These are phyloP conservation scores for Nicotiana tabacum DNA, from an alignment of 257 asterid species.

Conservation along the genomic window DNA sequence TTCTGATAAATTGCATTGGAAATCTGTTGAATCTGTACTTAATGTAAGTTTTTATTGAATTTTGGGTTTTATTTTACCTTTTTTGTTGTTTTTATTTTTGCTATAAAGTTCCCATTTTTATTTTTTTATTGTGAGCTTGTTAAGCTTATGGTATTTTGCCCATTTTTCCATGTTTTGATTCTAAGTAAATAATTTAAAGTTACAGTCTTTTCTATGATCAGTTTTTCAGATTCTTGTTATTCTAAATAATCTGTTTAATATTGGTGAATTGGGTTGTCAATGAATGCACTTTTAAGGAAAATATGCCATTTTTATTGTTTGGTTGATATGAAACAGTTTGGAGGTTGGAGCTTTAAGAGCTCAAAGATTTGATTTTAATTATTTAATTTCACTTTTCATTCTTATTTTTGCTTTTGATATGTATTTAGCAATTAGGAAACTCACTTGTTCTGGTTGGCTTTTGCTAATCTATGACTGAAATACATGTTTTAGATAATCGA, in stretches of 20 bases:
- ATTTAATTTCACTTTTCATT: background rate
- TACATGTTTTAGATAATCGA: background rate
- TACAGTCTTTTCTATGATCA: background rate
- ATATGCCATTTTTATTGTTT: background rate
- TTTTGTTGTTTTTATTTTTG: background rate
- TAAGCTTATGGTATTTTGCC: background rate
- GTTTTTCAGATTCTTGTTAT: background rate
- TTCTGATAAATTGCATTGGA: conserved; percentile 64
- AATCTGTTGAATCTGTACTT: conserved; percentile 36
- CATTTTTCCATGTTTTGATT: background rate
- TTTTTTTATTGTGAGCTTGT: background rate
- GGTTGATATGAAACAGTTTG: background rate
- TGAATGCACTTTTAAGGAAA: background rate
- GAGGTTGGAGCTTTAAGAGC: background rate
- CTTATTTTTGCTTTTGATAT: background rate
- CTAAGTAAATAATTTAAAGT: too few species aligned
- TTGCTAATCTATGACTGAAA: background rate
- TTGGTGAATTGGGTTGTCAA: background rate
- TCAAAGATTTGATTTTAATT: background rate
- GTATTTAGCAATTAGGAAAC: background rate
- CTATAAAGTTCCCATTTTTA: background rate
- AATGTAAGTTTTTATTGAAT: conserved; percentile 33
- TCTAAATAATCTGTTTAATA: background rate
- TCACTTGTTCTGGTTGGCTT: background rate
- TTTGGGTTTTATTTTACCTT: background rate